Percentiles rank a stretch among this genome's conserved stretches.
Conservation (phyloP, 73 alveolate species). For the Paramecium pentaurelia region DNA sequence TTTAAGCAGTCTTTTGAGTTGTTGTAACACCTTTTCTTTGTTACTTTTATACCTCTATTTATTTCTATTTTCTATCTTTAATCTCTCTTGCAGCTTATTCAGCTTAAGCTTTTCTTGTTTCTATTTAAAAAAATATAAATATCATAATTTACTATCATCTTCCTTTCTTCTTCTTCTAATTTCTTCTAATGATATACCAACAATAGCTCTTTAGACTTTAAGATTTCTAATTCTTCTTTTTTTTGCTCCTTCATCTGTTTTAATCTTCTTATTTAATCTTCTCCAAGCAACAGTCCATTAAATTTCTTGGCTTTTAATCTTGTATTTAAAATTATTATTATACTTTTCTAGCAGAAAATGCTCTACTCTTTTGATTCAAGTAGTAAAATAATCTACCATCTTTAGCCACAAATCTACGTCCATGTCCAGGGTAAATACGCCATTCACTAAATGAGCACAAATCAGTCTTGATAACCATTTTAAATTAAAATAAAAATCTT, state of each 20-base stretch:
- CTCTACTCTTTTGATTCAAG: constrained; percentile 74
- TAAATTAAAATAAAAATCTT: constrained; percentile 27
- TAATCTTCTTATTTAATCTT: constrained; percentile 85
- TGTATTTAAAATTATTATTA: background rate
- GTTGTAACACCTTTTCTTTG: background rate
- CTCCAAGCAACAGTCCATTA: constrained; percentile 96
- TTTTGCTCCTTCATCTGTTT: constrained; percentile 77
- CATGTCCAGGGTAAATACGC: constrained; percentile 93
- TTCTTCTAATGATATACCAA: constrained; percentile 89
- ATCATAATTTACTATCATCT: constrained; percentile 42
- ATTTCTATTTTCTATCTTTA: constrained; percentile 73
- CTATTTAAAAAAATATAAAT: constrained; percentile 17
- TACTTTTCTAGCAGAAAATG: constrained; percentile 77
- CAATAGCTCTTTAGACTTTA: constrained; percentile 91
- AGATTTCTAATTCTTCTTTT: constrained; percentile 83
- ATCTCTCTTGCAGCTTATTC: constrained; percentile 83
- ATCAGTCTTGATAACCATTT: constrained; percentile 91
- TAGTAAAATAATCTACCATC: constrained; percentile 87
- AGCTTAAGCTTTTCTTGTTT: constrained; percentile 73
- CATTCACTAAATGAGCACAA: constrained; percentile 88
- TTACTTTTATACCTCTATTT: constrained; percentile 40
- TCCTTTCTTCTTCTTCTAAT: constrained; percentile 83
- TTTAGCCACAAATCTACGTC: constrained; percentile 85
- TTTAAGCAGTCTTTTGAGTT: background rate
- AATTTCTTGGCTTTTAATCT: constrained; percentile 83